A percentile compares a stretch with the other conserved stretches of the same genome.
Evolutionary conservation across 331 rosid species (phyloP).

Genomic region (Erythrophleum ivorense): DNA sequence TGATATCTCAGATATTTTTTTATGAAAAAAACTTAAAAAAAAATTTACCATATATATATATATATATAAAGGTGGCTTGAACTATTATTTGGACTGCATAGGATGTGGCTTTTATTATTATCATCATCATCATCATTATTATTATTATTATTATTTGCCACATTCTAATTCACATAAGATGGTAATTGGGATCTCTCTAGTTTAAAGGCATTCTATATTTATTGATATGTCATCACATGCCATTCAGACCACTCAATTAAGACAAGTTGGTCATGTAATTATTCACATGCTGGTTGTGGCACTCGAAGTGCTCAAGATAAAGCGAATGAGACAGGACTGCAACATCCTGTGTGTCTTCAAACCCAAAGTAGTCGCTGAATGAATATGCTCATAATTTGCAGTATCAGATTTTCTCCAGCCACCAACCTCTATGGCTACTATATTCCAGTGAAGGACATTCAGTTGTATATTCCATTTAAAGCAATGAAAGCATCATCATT

Average conservation of each 20-base stretch:
- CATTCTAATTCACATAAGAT: no score
- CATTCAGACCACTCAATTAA: neutral
- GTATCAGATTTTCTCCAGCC: constrained; percentile 20
- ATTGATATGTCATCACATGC: neutral
- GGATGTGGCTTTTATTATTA: no score
- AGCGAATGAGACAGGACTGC: neutral
- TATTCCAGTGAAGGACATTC: constrained; percentile 20
- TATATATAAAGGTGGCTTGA: no score
- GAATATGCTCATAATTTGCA: constrained; percentile 7
- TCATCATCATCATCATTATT: no score
- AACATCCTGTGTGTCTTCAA: constrained; percentile 6
- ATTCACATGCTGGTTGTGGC: neutral
- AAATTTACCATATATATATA: no score
- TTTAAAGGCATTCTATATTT: no score
- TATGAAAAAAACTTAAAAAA: no score
- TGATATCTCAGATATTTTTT: no score
- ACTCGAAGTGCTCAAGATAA: constrained; percentile 15
- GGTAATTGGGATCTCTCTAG: no score
- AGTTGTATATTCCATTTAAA: constrained; percentile 28
- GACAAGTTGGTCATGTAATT: neutral
- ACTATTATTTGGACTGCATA: no score
- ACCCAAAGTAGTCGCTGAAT: neutral
- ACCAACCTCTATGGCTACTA: neutral
- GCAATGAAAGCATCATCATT: constrained; percentile 17
- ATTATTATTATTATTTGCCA: no score